phyloP scores from a whole-genome alignment of 163 green algal species.

The Chlamydomonas reinhardtii region DNA sequence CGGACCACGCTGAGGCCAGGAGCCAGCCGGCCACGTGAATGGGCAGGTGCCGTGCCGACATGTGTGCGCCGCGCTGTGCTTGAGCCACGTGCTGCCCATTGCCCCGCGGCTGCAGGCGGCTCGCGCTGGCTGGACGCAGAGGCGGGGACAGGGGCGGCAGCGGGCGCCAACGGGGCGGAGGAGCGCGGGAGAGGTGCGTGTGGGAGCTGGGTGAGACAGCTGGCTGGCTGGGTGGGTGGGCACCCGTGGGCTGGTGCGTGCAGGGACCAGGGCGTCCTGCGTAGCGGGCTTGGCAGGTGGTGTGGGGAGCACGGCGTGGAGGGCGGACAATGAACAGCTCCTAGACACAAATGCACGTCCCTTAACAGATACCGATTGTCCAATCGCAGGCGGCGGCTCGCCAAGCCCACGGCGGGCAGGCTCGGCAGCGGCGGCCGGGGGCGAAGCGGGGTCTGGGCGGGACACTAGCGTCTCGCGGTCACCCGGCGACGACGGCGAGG shows the following conservation, averaged over 20 bases:
- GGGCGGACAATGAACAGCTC: too few relatives aligned
- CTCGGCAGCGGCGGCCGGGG: background rate
- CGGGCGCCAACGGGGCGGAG: background rate
- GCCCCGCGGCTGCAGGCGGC: background rate
- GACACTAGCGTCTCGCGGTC: background rate
- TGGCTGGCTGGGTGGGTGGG: too few relatives aligned
- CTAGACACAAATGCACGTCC: too few relatives aligned
- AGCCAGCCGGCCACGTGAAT: too few relatives aligned
- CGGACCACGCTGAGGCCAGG: too few relatives aligned
- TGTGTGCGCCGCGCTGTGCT: too few relatives aligned
- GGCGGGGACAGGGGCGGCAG: background rate
- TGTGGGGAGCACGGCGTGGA: too few relatives aligned
- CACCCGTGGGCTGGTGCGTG: too few relatives aligned
- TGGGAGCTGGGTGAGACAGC: too few relatives aligned
- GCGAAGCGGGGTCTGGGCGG: conserved; percentile 5
- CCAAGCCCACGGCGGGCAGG: background rate
- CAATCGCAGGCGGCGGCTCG: background rate
- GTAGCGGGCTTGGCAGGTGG: background rate
- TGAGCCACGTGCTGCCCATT: background rate
- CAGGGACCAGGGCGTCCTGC: too few relatives aligned
- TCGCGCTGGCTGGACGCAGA: conserved; percentile 28
- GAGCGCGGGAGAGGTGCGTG: conserved; percentile 12
- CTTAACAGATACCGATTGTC: too few relatives aligned
- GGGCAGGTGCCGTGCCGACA: too few relatives aligned
- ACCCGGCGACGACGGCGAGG: background rate